phyloP scores from a whole-genome alignment of 495 filamentous ascomycete species.

The Rhypophila decipiens region DNA sequence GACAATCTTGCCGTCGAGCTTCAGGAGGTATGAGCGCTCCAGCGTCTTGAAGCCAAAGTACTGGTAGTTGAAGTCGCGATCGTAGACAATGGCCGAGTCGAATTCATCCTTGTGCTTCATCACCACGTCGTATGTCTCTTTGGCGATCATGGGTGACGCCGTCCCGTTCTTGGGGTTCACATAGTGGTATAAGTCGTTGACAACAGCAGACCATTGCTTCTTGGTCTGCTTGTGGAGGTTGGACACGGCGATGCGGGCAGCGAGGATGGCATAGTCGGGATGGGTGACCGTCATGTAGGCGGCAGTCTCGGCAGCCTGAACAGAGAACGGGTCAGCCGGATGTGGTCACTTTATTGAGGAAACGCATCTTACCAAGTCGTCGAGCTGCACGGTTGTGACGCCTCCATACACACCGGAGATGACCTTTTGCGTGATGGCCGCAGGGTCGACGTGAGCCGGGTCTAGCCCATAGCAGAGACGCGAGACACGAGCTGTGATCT shows the following conservation, averaged over 20 bases:
- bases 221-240: conserved; percentile 99
- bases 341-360: conserved; percentile 6
- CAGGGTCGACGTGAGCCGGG: conserved; percentile 92
- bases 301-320: conserved; percentile 92
- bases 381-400: conserved; percentile 90
- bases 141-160: conserved; percentile 85
- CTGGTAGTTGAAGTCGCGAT: conserved; percentile 99
- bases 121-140: conserved; percentile 80
- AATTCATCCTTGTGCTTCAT: conserved; percentile 94
- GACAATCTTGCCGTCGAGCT: conserved; percentile 85
- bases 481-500: conserved; percentile 98
- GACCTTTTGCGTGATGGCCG: conserved; percentile 97
- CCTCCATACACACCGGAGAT: conserved; percentile 99
- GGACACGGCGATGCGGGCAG: conserved; percentile 95
- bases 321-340: neutral
- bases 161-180: conserved; percentile 89
- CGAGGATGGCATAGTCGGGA: conserved; percentile 97
- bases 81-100: conserved; percentile 97
- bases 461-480: conserved; percentile 96
- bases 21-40: conserved; percentile 92
- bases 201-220: conserved; percentile 94
- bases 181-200: conserved; percentile 92
- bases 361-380: conserved; percentile 73
- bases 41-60: conserved; percentile 99
- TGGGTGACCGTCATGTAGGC: conserved; percentile 99